These are phyloP conservation scores for Pleurotus citrinopileatus DNA, from an alignment of 768 basidiomycete species.

Conservation along the genomic window DNA sequence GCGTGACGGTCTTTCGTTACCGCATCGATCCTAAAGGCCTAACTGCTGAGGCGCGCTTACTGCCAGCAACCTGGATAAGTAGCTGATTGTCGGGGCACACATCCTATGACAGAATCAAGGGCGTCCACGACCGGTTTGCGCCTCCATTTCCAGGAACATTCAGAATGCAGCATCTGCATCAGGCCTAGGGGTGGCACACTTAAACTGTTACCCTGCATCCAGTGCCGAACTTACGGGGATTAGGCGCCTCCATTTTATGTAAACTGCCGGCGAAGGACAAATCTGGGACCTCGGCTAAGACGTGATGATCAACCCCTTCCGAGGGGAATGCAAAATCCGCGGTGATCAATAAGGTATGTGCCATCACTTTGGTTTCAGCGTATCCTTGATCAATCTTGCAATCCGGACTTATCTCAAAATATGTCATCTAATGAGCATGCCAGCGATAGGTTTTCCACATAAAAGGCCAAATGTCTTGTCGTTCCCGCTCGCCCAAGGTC, in stretches of 20 bases:
- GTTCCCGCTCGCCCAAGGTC: background rate
- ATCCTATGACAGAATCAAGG: slow-evolving; percentile 7
- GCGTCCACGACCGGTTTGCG: background rate
- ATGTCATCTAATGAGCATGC: slow-evolving; percentile 5
- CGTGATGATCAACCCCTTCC: background rate
- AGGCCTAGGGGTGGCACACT: background rate
- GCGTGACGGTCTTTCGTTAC: background rate
- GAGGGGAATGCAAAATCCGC: slow-evolving; percentile 1
- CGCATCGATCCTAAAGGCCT: background rate
- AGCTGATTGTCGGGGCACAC: too few relatives aligned
- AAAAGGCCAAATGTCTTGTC: background rate
- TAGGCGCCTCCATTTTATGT: slow-evolving; percentile 6
- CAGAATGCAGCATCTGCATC: background rate
- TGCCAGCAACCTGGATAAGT: too few relatives aligned
- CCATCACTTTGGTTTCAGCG: background rate
- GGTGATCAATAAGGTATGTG: slow-evolving; percentile 8
- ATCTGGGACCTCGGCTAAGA: slow-evolving; percentile 8
- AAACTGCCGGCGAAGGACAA: slow-evolving; percentile 5
- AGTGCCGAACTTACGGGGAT: background rate
- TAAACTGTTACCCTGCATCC: background rate
- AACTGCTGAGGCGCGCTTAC: too few relatives aligned
- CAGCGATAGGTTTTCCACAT: slow-evolving; percentile 5
- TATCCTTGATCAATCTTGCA: slow-evolving; percentile 6
- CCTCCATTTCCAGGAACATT: background rate
- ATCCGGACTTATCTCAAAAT: slow-evolving; percentile 10